Evolutionary conservation across 2,329 filamentous ascomycete species (phyloP).

Genomic region (Phaeomoniella chlamydospora): DNA sequence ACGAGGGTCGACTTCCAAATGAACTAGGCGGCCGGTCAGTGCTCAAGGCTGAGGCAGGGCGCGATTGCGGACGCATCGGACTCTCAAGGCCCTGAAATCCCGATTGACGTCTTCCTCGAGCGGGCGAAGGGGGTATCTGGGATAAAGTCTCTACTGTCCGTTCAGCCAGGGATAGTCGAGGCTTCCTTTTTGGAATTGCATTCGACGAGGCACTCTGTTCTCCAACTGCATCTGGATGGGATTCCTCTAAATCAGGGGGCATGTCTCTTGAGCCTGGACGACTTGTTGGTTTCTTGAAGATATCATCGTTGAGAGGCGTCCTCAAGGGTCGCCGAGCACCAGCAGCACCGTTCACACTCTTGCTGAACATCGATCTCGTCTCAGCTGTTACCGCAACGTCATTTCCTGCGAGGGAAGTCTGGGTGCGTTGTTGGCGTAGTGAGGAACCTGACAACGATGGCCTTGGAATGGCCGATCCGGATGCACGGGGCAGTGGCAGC

Average conservation of each 20-base stretch:
- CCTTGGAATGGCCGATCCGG: neutral
- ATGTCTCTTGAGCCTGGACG: neutral
- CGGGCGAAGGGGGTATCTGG: slow-evolving; percentile 63
- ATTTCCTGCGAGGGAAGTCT: too few relatives aligned
- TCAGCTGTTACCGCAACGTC: neutral
- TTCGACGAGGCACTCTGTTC: neutral
- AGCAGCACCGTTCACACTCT: neutral
- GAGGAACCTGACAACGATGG: neutral
- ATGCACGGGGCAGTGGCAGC: neutral
- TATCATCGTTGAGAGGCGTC: neutral
- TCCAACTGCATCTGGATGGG: neutral
- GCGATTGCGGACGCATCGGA: slow-evolving; percentile 45
- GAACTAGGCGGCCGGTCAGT: slow-evolving; percentile 2
- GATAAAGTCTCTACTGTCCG: slow-evolving; percentile 75
- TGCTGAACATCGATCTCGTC: neutral
- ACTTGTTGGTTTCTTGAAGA: slow-evolving; percentile 1
- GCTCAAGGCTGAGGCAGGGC: slow-evolving; percentile 47
- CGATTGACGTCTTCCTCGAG: slow-evolving; percentile 45
- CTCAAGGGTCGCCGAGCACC: neutral
- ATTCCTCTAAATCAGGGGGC: too few relatives aligned
- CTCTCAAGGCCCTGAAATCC: slow-evolving; percentile 58
- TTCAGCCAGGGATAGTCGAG: slow-evolving; percentile 55
- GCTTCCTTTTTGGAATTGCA: slow-evolving; percentile 6
- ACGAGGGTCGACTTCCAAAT: neutral
- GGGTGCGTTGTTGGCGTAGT: neutral